Percentiles rank a stretch among this genome's conserved stretches.
Evolutionary conservation across 306 rosid species (phyloP).

Genomic region (Vigna unguiculata): DNA sequence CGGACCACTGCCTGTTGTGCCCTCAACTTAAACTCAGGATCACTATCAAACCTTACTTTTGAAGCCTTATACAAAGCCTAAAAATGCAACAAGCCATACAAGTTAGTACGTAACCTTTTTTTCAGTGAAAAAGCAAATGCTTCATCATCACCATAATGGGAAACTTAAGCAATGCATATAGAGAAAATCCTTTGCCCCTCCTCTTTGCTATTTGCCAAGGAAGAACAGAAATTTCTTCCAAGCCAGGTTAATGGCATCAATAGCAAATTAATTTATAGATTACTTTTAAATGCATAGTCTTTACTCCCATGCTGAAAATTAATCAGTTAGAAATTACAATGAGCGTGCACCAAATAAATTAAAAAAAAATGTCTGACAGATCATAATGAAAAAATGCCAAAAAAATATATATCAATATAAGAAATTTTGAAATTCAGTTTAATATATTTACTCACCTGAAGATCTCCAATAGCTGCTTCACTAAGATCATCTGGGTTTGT

Average conservation of each 20-base stretch:
- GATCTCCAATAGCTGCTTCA: conserved; percentile 84
- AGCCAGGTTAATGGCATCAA: conserved; percentile 3
- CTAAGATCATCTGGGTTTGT: conserved; percentile 72
- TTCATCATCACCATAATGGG: conserved; percentile 14
- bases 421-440: conserved; percentile 21
- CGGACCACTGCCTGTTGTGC: conserved; percentile 88
- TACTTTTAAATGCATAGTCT: conserved; percentile 13
- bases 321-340: conserved; percentile 25
- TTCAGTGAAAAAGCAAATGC: conserved; percentile 12
- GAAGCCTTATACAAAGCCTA: conserved; percentile 84
- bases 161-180: background rate
- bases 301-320: conserved; percentile 4
- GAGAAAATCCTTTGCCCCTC: background rate
- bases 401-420: conserved; percentile 34
- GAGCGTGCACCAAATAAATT: conserved; percentile 10
- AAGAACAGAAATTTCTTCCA: conserved; percentile 25
- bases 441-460: conserved; percentile 67
- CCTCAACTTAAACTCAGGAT: conserved; percentile 75
- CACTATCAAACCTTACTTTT: conserved; percentile 74
- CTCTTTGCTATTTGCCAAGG: background rate
- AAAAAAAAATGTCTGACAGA: conserved; percentile 20
- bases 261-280: conserved; percentile 24
- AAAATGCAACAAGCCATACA: conserved; percentile 29
- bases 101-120: conserved; percentile 31
- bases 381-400: conserved; percentile 21